Evolutionary conservation across 768 basidiomycete genomes (phyloP).

Genomic region (Kondoa subrosea): DNA sequence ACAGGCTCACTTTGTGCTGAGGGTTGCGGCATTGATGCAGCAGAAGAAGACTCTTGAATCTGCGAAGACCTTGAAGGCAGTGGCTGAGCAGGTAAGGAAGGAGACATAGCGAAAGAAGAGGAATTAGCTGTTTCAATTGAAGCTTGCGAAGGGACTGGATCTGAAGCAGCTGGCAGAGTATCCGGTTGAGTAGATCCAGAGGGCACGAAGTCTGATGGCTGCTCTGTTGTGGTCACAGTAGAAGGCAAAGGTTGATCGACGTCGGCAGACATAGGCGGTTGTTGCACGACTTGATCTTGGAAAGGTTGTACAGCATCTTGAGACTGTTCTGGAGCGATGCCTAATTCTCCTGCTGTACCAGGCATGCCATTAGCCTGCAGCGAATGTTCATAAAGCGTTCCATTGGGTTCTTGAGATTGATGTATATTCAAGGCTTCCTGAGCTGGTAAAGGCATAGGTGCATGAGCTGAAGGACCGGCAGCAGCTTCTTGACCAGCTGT

Average conservation of each 20-base stretch:
- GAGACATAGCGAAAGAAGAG: too few species aligned
- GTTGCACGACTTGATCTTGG: not conserved
- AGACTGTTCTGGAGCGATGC: not conserved
- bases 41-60: too few species aligned
- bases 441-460: not conserved
- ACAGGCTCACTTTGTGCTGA: too few species aligned
- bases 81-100: too few species aligned
- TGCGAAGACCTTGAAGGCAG: too few species aligned
- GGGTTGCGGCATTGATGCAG: too few species aligned
- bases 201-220: too few species aligned
- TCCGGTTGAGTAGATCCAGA: too few species aligned
- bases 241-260: slow-evolving; percentile 11
- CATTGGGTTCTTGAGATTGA: not conserved
- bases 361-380: not conserved
- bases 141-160: not conserved
- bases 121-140: too few species aligned
- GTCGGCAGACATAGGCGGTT: slow-evolving; percentile 13
- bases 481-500: not conserved
- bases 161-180: not conserved
- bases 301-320: not conserved
- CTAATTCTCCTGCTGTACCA: not conserved
- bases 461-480: not conserved
- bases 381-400: not conserved
- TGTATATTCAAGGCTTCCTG: not conserved
- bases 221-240: too few species aligned